Base-by-base conservation (phyloP, 257 asterid species). In the Plantago elongata region DNA sequence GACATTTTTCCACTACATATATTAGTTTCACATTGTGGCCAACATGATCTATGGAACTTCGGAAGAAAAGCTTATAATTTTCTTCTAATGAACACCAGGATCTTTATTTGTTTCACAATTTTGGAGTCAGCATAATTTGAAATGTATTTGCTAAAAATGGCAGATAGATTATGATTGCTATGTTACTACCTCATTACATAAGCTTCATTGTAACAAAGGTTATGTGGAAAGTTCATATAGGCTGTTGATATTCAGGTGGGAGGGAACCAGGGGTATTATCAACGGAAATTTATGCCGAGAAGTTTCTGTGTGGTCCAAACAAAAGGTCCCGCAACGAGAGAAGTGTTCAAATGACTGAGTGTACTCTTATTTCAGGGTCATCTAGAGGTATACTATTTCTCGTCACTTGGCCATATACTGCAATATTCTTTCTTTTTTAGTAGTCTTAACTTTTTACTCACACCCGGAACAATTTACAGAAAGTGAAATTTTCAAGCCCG, bases 161-260 rank as follows among this genome's bases (percentile, higher is more conserved):
- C 60, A 10, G 60, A 60, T 54, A 7, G 61, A 49, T 64, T 51
- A 14, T 51, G 61, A 66, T 29, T 40, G 44, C 55, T 67, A 62
- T 38, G 54, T 58, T 46, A 63, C 51, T 55, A 54, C 57, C 63
- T 67, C 55, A 47, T 14, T 14, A 7, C 63, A 22, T 66, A 40
- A 48, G 65, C 42, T 64, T 70, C 34, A 4, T 7, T 34, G 8
- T 34, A 34, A 34, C 40, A 34, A 7, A n/a, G 13, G 14, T 48
- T 48, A 65, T 45, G 69, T 57, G 63, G 43, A 46, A 62, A 37
- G 66, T 55, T 72, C 15, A 62, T 42, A 5, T 62, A 66, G 55
- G 58, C 63, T 47, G 46, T 76, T 59, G 49, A 59, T 77, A 42
- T 78, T 70, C 82, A 86, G 91, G 81, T 68, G 49, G 63, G 73